These are phyloP conservation scores for Tylopilus cervinicoccineus DNA, from an alignment of 768 basidiomycete species.

Conservation along the genomic window DNA sequence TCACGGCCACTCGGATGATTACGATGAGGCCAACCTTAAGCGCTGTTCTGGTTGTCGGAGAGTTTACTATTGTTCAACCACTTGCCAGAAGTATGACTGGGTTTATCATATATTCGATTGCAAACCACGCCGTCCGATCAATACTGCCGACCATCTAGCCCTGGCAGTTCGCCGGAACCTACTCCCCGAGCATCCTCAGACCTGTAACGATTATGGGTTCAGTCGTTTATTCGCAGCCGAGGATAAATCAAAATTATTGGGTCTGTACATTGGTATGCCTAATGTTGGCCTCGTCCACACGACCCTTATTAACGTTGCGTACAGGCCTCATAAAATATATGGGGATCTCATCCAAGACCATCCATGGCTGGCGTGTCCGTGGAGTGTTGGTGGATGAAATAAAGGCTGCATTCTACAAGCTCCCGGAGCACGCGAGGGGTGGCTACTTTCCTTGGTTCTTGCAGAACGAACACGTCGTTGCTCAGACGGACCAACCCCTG, in stretches of 20 bases:
- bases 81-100: conserved; percentile 1
- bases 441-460: conserved; percentile 2
- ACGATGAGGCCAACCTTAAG: not conserved
- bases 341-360: not conserved
- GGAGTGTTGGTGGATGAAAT: conserved; percentile 3
- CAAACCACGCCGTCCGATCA: conserved; percentile 3
- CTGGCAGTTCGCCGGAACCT: not conserved
- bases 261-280: conserved; percentile 2
- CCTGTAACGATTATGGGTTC: conserved; percentile 3
- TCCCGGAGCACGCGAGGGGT: not conserved
- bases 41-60: conserved; percentile 1
- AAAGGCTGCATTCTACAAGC: not conserved
- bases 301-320: not conserved
- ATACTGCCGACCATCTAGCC: conserved; percentile 1
- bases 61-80: conserved; percentile 1
- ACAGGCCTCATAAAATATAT: not conserved
- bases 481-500: not conserved
- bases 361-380: conserved; percentile 2
- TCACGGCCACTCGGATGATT: not conserved
- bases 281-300: not conserved
- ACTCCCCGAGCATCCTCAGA: not conserved
- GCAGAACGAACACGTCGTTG: conserved; percentile 2
- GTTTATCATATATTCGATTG: conserved; percentile 4
- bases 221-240: not conserved
- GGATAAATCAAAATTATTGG: not conserved